A percentile compares a stretch with the other conserved stretches of the same genome.
Conservation (phyloP, 2,329 filamentous ascomycete genomes). For the Aspergillus novofumigatus region DNA sequence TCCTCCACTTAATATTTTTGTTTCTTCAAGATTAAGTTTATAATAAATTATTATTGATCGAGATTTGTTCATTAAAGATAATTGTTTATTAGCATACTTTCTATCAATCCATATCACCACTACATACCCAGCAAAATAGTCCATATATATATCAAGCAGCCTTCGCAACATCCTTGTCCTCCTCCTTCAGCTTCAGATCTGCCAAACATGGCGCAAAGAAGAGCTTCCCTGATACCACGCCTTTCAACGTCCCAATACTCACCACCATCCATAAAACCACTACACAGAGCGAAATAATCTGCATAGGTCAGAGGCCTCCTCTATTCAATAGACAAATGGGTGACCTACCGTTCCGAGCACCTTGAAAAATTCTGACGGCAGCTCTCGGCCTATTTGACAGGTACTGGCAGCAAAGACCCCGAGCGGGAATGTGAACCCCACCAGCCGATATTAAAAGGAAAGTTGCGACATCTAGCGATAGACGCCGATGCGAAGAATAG, state of each 20-base stretch:
- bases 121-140: neutral
- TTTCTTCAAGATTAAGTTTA: too few relatives aligned
- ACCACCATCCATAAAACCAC: constrained; percentile 56
- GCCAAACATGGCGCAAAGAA: constrained; percentile 54
- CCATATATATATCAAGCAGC: constrained; percentile 13
- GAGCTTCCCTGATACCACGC: constrained; percentile 46
- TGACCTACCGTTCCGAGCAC: constrained; percentile 49
- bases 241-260: constrained; percentile 46
- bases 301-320: neutral
- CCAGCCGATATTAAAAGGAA: constrained; percentile 62
- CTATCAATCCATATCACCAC: neutral
- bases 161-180: constrained; percentile 15
- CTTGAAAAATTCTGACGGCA: constrained; percentile 54
- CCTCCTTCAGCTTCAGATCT: constrained; percentile 24
- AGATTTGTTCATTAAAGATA: neutral
- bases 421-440: constrained; percentile 59
- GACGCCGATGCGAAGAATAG: constrained; percentile 37
- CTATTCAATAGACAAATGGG: neutral
- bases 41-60: neutral
- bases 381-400: constrained; percentile 43
- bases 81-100: neutral
- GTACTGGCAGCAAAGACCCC: constrained; percentile 53
- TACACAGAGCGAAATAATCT: constrained; percentile 50
- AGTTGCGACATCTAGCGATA: constrained; percentile 32
- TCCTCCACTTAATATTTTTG: neutral